phyloP scores from a whole-genome alignment of 2,329 filamentous ascomycete genomes.

The Neurospora sp. region DNA sequence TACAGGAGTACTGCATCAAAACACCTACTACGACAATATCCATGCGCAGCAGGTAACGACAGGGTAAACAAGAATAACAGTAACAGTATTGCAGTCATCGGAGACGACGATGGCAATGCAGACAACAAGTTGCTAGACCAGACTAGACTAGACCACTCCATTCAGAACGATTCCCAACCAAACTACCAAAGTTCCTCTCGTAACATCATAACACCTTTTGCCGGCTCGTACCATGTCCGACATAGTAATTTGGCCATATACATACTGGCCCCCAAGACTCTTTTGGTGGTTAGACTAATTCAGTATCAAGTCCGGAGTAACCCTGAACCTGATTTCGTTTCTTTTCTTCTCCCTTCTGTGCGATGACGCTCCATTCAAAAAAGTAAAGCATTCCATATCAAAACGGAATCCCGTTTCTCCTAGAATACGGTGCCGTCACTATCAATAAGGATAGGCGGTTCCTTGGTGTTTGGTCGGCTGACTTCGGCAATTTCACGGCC shows the following conservation, averaged over 20 bases:
- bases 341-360: not conserved
- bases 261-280: not conserved
- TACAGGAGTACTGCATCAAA: not conserved
- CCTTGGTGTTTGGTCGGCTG: slow-evolving; percentile 88
- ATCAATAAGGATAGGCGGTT: slow-evolving; percentile 90
- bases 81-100: not conserved
- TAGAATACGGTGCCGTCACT: slow-evolving; percentile 90
- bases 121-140: not conserved
- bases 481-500: slow-evolving; percentile 94
- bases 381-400: not conserved
- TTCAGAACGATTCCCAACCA: not conserved
- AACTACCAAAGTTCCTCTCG: not conserved
- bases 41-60: not conserved
- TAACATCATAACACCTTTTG: not conserved
- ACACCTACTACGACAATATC: not conserved
- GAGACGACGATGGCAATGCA: not conserved
- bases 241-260: not conserved
- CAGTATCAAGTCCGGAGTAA: not conserved
- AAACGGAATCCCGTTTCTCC: not conserved
- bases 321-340: not conserved
- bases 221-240: not conserved
- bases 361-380: not conserved
- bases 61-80: not conserved
- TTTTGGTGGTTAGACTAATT: not conserved
- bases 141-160: not conserved